A percentile compares a stretch with the other conserved stretches of the same genome.
These are phyloP conservation scores for Tuber magnatum DNA, from an alignment of 495 filamentous ascomycete genomes.

Conservation along the genomic window DNA sequence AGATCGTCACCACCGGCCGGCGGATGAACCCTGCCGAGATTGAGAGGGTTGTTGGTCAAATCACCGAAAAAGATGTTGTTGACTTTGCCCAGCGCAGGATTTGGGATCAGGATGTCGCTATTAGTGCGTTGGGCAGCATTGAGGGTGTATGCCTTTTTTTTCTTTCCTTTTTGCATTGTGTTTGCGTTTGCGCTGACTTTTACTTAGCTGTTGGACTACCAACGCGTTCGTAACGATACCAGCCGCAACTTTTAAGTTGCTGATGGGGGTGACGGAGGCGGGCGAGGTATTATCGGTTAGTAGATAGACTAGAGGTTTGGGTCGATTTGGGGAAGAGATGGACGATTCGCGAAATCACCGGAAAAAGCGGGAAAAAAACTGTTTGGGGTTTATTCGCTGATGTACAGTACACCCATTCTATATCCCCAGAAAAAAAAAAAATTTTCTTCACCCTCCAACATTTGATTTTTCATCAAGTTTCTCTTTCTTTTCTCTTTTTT, in stretches of 20 bases:
- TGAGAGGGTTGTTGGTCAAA: conserved; percentile 73
- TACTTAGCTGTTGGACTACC: conserved; percentile 64
- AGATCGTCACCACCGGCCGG: conserved; percentile 94
- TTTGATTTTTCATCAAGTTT: neutral
- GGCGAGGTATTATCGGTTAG: neutral
- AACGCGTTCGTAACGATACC: conserved; percentile 82
- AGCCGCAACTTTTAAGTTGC: conserved; percentile 58
- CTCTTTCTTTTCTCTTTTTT: neutral
- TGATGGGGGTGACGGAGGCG: neutral
- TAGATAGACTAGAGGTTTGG: conserved; percentile 40
- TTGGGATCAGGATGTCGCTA: conserved; percentile 94
- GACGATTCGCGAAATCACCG: conserved; percentile 44
- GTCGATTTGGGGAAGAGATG: conserved; percentile 43
- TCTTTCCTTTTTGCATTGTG: neutral
- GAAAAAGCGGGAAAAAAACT: neutral
- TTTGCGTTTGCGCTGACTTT: conserved; percentile 11
- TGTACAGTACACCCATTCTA: conserved; percentile 2
- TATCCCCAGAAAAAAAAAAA: conserved; percentile 1
- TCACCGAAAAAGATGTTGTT: conserved; percentile 97
- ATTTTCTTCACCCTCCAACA: neutral
- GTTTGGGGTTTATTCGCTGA: neutral
- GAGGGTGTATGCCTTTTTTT: conserved; percentile 57
- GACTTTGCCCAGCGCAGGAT: conserved; percentile 81
- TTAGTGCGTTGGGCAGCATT: conserved; percentile 84
- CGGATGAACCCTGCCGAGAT: conserved; percentile 88